These are phyloP conservation scores for Magnolia kwangsiensis DNA, from an alignment of 164 flowering plant genomes.

Conservation along the genomic window DNA sequence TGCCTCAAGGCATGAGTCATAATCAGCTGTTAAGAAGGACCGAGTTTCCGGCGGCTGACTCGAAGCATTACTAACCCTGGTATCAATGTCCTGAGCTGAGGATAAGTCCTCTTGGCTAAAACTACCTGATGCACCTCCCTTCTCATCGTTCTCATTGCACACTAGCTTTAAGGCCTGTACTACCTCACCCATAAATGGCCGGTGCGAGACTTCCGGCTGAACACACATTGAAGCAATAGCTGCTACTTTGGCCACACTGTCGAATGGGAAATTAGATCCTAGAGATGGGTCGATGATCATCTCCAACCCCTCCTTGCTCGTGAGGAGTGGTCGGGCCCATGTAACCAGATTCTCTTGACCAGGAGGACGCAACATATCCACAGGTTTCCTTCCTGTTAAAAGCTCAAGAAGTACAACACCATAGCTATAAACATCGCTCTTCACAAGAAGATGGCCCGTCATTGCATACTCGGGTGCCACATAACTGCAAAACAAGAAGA, in stretches of 20 bases:
- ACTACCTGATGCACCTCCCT: constrained; percentile 38
- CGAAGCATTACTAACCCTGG: constrained; percentile 27
- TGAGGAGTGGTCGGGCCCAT: constrained; percentile 89
- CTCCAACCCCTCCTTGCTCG: constrained; percentile 69
- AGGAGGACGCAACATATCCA: constrained; percentile 86
- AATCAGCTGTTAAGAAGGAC: constrained; percentile 20
- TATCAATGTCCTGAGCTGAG: constrained; percentile 38
- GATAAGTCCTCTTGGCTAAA: constrained; percentile 39
- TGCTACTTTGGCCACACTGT: constrained; percentile 83
- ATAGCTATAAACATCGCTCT: constrained; percentile 96
- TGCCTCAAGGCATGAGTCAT: constrained; percentile 32
- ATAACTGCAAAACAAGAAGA: constrained; percentile 29
- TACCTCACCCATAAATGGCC: constrained; percentile 98
- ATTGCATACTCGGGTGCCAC: constrained; percentile 98
- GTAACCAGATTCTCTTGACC: constrained; percentile 85
- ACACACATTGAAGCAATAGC: constrained; percentile 99
- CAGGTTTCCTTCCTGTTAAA: constrained; percentile 84
- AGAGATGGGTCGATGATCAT: constrained; percentile 55
- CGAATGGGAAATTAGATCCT: constrained; percentile 52
- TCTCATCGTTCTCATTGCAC: constrained; percentile 65
- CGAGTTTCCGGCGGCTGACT: constrained; percentile 26
- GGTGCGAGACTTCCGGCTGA: constrained; percentile 91
- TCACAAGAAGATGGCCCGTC: constrained; percentile 98
- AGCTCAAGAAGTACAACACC: constrained; percentile 97
- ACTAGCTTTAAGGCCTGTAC: constrained; percentile 94